Base-by-base conservation (phyloP, 2,329 filamentous ascomycete genomes). In the Fusarium sp. region DNA sequence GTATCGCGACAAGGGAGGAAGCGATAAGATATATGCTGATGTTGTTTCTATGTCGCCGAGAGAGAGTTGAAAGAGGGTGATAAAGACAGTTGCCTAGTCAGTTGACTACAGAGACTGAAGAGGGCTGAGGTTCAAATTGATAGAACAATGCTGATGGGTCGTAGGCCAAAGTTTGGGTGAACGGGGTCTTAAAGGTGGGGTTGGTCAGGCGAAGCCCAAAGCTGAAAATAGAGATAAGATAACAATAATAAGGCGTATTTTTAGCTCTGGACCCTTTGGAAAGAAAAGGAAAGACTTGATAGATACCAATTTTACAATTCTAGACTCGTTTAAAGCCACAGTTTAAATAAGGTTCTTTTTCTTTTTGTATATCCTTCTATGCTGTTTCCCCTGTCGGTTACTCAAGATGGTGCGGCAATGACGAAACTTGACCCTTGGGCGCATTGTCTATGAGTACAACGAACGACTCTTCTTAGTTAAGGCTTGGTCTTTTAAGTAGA, bases 151-250 rank as follows among this genome's bases (percentile, higher is more conserved):
- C 39, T 45, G 49, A 55, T 60, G 55, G 37, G 42, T 44, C 50
- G 55, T 60, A 42, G 42, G 48, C 53, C 52, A 41, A 49, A 53
- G 52, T 39, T 52, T 54, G 63, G 53, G 49, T 33, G 27, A 52
- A 52, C 51, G 29, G 45, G 53, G 29, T 47, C 48, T 47, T 49
- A 48, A 51, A 64, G 61, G 61, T 65, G 61, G 61, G 61, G 61
- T 65, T 11, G 27, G 61, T 37, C 51, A 57, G 47, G 49, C 48
- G 33, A 48, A 44, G 55, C 38, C 47, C 27, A 65, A 65, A 65
- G 59, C 61, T 63, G 61, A 62, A 62, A 54, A 57, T 37, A 47
- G 37, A 33, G 48, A 58, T 49, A 36, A 49, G 56, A 60, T 33
- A 58, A 42, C 31, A 23, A 25, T n/a, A 23, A 33, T 45, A 21